Conservation (phyloP, 1,284 basidiomycete species). For the Rhodotorula sp. region DNA sequence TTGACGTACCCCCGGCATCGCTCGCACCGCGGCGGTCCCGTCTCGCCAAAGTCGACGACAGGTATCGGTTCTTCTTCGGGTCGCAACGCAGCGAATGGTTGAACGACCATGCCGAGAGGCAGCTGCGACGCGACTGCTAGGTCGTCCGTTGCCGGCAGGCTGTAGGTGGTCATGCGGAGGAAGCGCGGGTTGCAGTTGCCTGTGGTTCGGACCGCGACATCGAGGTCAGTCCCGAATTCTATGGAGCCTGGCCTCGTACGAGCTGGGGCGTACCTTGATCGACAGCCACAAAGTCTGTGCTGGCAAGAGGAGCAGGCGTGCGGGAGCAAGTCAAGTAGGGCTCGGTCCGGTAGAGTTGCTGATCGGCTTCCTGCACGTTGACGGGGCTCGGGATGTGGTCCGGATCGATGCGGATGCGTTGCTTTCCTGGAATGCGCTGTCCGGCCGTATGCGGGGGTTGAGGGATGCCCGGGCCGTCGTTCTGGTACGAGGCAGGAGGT, state of each 20-base stretch:
- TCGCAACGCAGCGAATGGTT: conserved; percentile 84
- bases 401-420: conserved; percentile 82
- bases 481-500: conserved; percentile 26
- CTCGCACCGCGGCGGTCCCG: conserved; percentile 81
- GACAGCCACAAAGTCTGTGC: conserved; percentile 81
- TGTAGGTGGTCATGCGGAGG: conserved; percentile 66
- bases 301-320: conserved; percentile 74
- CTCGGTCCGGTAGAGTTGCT: conserved; percentile 56
- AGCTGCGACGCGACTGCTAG: conserved; percentile 79
- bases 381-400: conserved; percentile 89
- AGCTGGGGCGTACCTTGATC: conserved; percentile 72
- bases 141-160: conserved; percentile 74
- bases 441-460: conserved; percentile 53
- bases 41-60: conserved; percentile 61
- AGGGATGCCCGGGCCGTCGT: conserved; percentile 35
- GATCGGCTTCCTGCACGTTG: conserved; percentile 78
- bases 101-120: conserved; percentile 80
- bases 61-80: conserved; percentile 73
- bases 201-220: conserved; percentile 39
- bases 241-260: too few relatives aligned
- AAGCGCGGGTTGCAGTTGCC: conserved; percentile 70
- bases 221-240: not conserved
- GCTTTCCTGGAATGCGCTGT: conserved; percentile 55
- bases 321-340: conserved; percentile 72
- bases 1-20: conserved; percentile 91